Conservation (phyloP, 192 early-diverging fungal species). For the Coemansia furcata region DNA sequence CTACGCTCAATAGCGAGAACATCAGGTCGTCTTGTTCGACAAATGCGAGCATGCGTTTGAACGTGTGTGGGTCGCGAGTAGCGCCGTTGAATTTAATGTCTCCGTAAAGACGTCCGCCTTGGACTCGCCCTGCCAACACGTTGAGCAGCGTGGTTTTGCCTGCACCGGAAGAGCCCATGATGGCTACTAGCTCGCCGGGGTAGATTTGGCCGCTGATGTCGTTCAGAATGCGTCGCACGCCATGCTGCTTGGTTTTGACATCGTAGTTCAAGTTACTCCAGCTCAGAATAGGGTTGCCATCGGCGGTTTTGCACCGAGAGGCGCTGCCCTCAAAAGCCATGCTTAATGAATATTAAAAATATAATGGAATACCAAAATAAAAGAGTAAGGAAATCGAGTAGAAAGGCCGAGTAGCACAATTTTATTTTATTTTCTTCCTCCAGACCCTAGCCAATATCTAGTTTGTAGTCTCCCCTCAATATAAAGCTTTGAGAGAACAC, state of each 20-base stretch:
- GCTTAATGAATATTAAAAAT: not conserved
- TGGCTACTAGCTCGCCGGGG: slow-evolving; percentile 74
- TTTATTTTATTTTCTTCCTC: not conserved
- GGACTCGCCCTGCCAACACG: slow-evolving; percentile 64
- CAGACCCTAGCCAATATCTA: not conserved
- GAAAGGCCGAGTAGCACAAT: not conserved
- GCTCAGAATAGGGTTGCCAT: slow-evolving; percentile 25
- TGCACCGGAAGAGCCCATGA: slow-evolving; percentile 90
- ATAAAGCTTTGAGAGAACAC: not conserved
- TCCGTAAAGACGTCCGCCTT: slow-evolving; percentile 57
- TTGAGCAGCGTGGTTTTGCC: slow-evolving; percentile 86
- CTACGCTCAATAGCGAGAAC: slow-evolving; percentile 61
- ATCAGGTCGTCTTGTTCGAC: slow-evolving; percentile 57
- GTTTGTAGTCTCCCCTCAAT: not conserved
- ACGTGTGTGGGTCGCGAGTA: slow-evolving; percentile 26
- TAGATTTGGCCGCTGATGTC: slow-evolving; percentile 68
- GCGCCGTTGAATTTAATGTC: slow-evolving; percentile 54
- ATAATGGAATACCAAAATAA: not conserved
- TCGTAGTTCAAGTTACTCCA: slow-evolving; percentile 46
- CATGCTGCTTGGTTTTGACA: slow-evolving; percentile 33
- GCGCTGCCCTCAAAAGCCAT: not conserved
- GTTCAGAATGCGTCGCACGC: slow-evolving; percentile 54
- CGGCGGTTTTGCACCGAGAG: not conserved
- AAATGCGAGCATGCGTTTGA: slow-evolving; percentile 49
- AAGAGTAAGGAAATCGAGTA: not conserved